Evolutionary conservation across 805 yeast species (phyloP).

Genomic region (Yarrowia keelungensis): DNA sequence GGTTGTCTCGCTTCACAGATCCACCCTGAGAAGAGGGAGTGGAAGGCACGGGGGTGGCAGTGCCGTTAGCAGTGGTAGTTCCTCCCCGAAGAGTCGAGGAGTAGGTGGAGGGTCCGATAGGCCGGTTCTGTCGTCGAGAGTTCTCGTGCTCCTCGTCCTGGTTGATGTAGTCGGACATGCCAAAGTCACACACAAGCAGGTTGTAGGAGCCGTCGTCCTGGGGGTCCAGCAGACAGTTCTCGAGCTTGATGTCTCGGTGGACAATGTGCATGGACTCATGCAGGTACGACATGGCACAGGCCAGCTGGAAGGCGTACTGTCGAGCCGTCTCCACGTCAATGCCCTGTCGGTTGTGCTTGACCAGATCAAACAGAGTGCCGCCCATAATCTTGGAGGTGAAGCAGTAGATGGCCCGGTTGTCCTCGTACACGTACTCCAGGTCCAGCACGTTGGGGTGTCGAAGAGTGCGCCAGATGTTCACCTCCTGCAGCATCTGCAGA

Average conservation of each 20-base stretch:
- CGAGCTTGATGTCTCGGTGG: constrained; percentile 85
- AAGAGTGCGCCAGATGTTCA: constrained; percentile 74
- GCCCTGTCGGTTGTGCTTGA: constrained; percentile 61
- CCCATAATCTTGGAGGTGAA: constrained; percentile 71
- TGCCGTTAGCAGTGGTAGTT: constrained; percentile 20
- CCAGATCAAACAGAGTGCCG: constrained; percentile 83
- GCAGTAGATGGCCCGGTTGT: constrained; percentile 69
- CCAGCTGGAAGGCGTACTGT: constrained; percentile 60
- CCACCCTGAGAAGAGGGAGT: constrained; percentile 36
- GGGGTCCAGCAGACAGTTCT: constrained; percentile 72
- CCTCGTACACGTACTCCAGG: constrained; percentile 66
- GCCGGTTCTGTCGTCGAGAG: constrained; percentile 20
- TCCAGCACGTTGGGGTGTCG: constrained; percentile 71
- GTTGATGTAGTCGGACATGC: constrained; percentile 63
- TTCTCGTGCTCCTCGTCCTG: constrained; percentile 38
- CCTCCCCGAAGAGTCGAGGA: constrained; percentile 22
- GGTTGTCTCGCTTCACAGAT: constrained; percentile 49
- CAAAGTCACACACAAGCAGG: constrained; percentile 84
- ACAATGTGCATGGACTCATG: constrained; percentile 66
- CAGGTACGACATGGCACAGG: constrained; percentile 66
- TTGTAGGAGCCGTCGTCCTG: constrained; percentile 47
- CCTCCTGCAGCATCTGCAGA: constrained; percentile 67
- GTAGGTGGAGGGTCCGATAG: constrained; percentile 36
- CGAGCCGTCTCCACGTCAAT: constrained; percentile 45
- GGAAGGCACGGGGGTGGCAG: constrained; percentile 28